Percentiles rank a stretch among this genome's conserved stretches.
phyloP scores from a whole-genome alignment of 1,284 basidiomycete genomes.

The Macrocystidia cucumis region DNA sequence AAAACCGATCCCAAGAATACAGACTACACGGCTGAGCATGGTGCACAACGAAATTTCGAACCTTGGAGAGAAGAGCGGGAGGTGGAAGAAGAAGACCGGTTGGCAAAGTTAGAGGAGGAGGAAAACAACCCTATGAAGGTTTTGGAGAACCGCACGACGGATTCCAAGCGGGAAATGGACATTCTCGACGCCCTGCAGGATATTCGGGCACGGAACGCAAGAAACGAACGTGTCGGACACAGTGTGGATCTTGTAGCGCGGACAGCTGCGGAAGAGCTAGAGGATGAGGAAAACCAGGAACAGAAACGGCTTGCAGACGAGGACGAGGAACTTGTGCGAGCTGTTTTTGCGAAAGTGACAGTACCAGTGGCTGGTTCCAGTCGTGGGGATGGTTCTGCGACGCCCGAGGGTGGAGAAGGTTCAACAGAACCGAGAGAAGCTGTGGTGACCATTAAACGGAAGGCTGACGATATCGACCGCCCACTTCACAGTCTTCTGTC shows the following conservation, averaged over 20 bases:
- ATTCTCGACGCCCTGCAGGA: slow-evolving; percentile 95
- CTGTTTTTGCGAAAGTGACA: slow-evolving; percentile 78
- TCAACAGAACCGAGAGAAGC: slow-evolving; percentile 19
- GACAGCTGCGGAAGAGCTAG: slow-evolving; percentile 52
- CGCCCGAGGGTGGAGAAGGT: slow-evolving; percentile 20
- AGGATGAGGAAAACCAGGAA: slow-evolving; percentile 64
- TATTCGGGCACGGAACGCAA: slow-evolving; percentile 87
- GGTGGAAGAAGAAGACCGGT: slow-evolving; percentile 67
- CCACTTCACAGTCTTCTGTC: slow-evolving; percentile 66
- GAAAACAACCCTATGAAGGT: slow-evolving; percentile 97
- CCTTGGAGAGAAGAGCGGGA: slow-evolving; percentile 79
- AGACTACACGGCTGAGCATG: slow-evolving; percentile 89
- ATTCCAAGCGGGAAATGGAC: slow-evolving; percentile 98
- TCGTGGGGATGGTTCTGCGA: slow-evolving; percentile 17
- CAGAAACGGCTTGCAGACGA: slow-evolving; percentile 74
- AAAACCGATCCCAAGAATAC: slow-evolving; percentile 99
- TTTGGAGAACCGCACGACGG: slow-evolving; percentile 86
- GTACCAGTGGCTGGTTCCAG: slow-evolving; percentile 25
- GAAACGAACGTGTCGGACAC: slow-evolving; percentile 77
- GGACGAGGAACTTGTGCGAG: slow-evolving; percentile 83
- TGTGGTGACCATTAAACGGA: slow-evolving; percentile 69
- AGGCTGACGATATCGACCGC: slow-evolving; percentile 67
- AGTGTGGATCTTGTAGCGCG: slow-evolving; percentile 54
- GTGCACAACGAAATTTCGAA: slow-evolving; percentile 92
- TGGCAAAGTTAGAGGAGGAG: slow-evolving; percentile 77